Base-by-base conservation (phyloP, 1,139 yeast species). In the Debaryomyces psychrophilus region DNA sequence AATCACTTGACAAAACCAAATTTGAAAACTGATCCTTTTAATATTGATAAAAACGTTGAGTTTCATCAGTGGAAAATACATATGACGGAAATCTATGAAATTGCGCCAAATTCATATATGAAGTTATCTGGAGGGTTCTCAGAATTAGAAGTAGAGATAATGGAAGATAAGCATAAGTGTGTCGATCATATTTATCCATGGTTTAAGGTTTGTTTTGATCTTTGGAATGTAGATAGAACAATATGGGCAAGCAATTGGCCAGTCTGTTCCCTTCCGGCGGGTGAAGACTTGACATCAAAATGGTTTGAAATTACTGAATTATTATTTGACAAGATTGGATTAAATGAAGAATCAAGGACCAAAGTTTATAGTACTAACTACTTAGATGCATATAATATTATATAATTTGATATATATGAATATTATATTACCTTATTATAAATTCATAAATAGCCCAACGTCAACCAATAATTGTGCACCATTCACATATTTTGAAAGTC, bases 201-300 rank as follows among this genome's bases (percentile, higher is more conserved):
- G 69, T 57, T 67, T 39, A 46, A 57, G 37, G 53, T 61, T 11
- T 48, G 61, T 39, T 48, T 55, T 41, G 62, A 61, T 1, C 44
- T 55, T 11, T 70, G 69, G 64, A 75, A 73, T 1, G 45, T 54
- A 1, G 59, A 63, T 1, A 50, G 61, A 6, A 55, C 67, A 3
- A 59, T 73, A 7, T 73, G 72, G 70, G 77, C 74, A 4, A 69
- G 75, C 48, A 75, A 73, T 51, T 73, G 76, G 76, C 78, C 78
- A 0, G 73, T 71, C 3, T 68, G 73, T 46, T 64, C 61, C 11
- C 38, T 59, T 12, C 44, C 50, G 6, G 59, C 57, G 3, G 58
- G 56, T 0, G 35, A 34, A 5, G 27, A 43, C 12, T 46, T 57
- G n/a, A 50, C 45, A 4, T 5, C 31, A 2, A 51, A 41, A 12